Evolutionary conservation across 139 green algal genomes (phyloP).

Genomic region (Spirogloea muscicola): DNA sequence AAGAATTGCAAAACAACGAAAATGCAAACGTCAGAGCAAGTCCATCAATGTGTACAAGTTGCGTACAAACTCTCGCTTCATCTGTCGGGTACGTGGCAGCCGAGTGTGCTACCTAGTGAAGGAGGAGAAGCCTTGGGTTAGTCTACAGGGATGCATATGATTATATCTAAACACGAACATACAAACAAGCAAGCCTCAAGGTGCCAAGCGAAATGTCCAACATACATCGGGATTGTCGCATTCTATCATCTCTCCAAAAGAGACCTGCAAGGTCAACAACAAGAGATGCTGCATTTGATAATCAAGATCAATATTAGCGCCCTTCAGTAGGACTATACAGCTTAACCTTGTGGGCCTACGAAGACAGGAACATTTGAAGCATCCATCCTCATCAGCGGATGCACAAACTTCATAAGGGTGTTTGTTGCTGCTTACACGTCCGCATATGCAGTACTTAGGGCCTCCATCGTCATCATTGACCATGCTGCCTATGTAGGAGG

Average conservation of each 20-base stretch:
- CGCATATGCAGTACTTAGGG: slow-evolving; percentile 1
- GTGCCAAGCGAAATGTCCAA: not conserved
- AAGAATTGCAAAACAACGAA: slow-evolving; percentile 14
- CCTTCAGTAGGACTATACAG: too few relatives aligned
- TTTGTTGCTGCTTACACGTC: not conserved
- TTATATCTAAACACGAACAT: too few relatives aligned
- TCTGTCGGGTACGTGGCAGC: not conserved
- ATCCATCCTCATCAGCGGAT: too few relatives aligned
- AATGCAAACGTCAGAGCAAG: not conserved
- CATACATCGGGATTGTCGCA: slow-evolving; percentile 28
- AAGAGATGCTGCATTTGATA: not conserved
- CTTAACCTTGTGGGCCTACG: too few relatives aligned
- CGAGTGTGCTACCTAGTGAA: not conserved
- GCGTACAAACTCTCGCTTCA: not conserved
- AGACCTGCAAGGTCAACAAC: slow-evolving; percentile 14
- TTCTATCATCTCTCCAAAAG: slow-evolving; percentile 31
- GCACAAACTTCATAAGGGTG: too few relatives aligned
- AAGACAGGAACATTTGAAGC: too few relatives aligned
- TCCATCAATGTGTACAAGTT: too few relatives aligned
- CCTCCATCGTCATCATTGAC: not conserved
- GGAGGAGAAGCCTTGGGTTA: not conserved
- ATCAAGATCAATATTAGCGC: not conserved
- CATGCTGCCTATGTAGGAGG: not conserved
- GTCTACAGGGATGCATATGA: not conserved
- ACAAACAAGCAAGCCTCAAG: too few relatives aligned